phyloP scores from a whole-genome alignment of 768 basidiomycete species.

The Mycena filopes region DNA sequence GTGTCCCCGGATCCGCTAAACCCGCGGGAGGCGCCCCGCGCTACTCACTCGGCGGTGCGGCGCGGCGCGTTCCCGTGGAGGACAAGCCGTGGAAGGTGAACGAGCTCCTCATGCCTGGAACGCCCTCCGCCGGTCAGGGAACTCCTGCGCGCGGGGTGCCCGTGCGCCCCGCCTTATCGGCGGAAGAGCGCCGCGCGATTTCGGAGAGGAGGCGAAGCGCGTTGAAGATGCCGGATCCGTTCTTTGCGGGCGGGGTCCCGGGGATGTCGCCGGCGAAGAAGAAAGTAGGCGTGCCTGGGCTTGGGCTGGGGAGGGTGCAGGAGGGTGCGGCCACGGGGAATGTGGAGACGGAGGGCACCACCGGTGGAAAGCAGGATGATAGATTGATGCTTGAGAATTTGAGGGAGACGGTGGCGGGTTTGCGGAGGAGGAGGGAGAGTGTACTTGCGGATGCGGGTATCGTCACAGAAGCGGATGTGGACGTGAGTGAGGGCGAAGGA shows the following conservation, averaged over 20 bases:
- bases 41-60: constrained; percentile 29
- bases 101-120: constrained; percentile 40
- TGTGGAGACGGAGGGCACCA: not conserved
- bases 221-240: constrained; percentile 31
- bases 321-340: not conserved
- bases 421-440: constrained; percentile 53
- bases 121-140: constrained; percentile 11
- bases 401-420: constrained; percentile 59
- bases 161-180: constrained; percentile 44
- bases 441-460: constrained; percentile 31
- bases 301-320: constrained; percentile 21
- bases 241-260: constrained; percentile 26
- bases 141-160: constrained; percentile 46
- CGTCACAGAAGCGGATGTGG: not conserved
- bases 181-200: constrained; percentile 25
- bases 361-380: constrained; percentile 49
- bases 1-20: not conserved
- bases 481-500: not conserved
- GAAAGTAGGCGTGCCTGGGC: not conserved
- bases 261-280: constrained; percentile 31
- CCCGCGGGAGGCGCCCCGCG: constrained; percentile 9
- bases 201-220: constrained; percentile 41
- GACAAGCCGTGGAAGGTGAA: constrained; percentile 34
- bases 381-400: constrained; percentile 57
- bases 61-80: constrained; percentile 28